These are phyloP conservation scores for Schizosaccharomyces versatilis DNA, from an alignment of 1,139 yeast genomes.

Conservation along the genomic window DNA sequence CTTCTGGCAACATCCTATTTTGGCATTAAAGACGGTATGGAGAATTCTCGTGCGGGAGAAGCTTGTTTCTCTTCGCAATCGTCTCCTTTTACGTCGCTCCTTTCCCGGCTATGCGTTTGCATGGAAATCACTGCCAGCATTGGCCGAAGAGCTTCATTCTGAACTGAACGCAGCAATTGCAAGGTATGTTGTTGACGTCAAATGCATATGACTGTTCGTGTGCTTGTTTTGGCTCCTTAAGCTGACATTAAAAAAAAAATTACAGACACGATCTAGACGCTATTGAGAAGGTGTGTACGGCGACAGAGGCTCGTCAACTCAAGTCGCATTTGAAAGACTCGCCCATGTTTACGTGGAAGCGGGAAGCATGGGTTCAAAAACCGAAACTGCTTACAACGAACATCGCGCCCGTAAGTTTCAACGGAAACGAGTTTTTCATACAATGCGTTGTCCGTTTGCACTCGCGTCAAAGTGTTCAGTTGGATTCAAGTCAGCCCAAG, in stretches of 20 bases:
- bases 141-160: background rate
- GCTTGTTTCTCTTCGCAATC: background rate
- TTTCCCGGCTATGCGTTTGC: background rate
- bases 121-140: background rate
- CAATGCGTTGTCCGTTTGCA: conserved; percentile 1
- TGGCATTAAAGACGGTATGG: background rate
- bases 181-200: background rate
- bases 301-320: background rate
- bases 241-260: background rate
- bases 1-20: background rate
- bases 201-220: background rate
- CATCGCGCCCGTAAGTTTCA: background rate
- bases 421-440: background rate
- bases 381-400: background rate
- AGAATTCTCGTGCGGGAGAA: background rate
- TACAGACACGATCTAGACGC: background rate
- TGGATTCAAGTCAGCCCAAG: background rate
- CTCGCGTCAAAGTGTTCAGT: background rate
- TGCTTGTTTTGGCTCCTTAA: background rate
- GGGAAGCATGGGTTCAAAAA: background rate
- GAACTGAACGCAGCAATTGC: background rate
- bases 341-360: background rate
- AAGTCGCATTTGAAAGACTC: background rate
- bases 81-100: background rate
- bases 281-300: background rate